These are phyloP conservation scores for Epichloe brachyelytri DNA, from an alignment of 2,329 filamentous ascomycete species.

Conservation along the genomic window DNA sequence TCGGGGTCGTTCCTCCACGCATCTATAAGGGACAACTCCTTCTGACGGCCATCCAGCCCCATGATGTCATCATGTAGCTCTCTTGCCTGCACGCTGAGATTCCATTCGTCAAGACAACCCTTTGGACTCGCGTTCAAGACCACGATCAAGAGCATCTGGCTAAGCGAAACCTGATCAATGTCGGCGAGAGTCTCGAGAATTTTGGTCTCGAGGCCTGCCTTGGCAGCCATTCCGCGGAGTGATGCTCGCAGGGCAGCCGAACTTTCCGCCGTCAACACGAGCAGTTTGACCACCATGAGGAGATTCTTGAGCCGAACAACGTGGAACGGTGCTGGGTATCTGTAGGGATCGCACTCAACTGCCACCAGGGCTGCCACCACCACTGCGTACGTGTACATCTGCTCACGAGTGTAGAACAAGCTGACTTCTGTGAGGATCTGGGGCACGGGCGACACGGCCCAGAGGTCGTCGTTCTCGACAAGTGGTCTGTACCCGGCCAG, in stretches of 20 bases:
- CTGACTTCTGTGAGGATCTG: conserved; percentile 31
- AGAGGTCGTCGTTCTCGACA: conserved; percentile 19
- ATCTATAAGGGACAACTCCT: conserved; percentile 29
- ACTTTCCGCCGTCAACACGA: conserved; percentile 34
- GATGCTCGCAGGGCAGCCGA: conserved; percentile 15
- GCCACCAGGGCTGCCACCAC: conserved; percentile 35
- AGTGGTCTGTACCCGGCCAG: conserved; percentile 13
- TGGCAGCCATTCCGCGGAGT: conserved; percentile 13
- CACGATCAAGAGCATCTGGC: conserved; percentile 39
- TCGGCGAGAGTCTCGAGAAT: conserved; percentile 22
- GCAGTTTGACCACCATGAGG: conserved; percentile 36
- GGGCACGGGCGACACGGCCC: conserved; percentile 37
- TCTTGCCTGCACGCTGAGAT: conserved; percentile 28
- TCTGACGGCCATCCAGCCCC: conserved; percentile 30
- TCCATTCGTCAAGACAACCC: conserved; percentile 33
- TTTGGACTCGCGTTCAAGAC: conserved; percentile 28
- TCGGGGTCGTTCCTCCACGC: conserved; percentile 30
- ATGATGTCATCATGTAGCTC: conserved; percentile 37
- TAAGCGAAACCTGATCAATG: conserved; percentile 40
- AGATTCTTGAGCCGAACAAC: conserved; percentile 37
- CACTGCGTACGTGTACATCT: conserved; percentile 30
- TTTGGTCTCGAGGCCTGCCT: conserved; percentile 11
- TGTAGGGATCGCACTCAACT: conserved; percentile 35
- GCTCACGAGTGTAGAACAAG: conserved; percentile 30
- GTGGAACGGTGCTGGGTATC: conserved; percentile 36